A percentile compares a stretch with the other conserved stretches of the same genome.
phyloP scores from a whole-genome alignment of 768 basidiomycete genomes.

The Lentinula sp. region DNA sequence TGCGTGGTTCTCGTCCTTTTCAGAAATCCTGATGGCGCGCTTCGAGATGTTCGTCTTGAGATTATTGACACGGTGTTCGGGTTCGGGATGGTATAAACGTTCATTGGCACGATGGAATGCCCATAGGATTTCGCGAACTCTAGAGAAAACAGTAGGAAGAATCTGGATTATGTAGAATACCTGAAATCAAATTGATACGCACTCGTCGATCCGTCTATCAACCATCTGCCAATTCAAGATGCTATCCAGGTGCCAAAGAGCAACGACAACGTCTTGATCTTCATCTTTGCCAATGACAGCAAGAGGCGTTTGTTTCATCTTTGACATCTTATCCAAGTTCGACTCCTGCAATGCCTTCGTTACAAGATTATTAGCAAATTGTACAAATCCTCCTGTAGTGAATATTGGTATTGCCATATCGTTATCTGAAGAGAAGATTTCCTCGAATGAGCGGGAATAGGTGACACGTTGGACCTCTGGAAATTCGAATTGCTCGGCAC shows the following conservation, averaged over 20 bases:
- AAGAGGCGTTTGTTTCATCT: background rate
- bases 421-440: constrained; percentile 3
- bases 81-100: background rate
- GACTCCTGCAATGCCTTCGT: background rate
- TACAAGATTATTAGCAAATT: background rate
- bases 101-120: background rate
- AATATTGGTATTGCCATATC: constrained; percentile 4
- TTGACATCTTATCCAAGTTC: background rate
- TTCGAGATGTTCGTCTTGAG: background rate
- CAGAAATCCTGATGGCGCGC: background rate
- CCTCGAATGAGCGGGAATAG: constrained; percentile 7
- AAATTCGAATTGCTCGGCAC: background rate
- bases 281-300: background rate
- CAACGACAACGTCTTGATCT: background rate
- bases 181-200: background rate
- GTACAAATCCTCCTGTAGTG: background rate
- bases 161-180: background rate
- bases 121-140: background rate
- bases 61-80: background rate
- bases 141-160: background rate
- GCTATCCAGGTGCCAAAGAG: background rate
- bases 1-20: background rate
- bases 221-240: constrained; percentile 4
- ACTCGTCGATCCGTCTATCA: constrained; percentile 4
- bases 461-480: constrained; percentile 5